Evolutionary conservation across 2,329 filamentous ascomycete species (phyloP), one percentile per base, ranked within the genome.

Genomic region (Ascochyta clinopodiicola): DNA sequence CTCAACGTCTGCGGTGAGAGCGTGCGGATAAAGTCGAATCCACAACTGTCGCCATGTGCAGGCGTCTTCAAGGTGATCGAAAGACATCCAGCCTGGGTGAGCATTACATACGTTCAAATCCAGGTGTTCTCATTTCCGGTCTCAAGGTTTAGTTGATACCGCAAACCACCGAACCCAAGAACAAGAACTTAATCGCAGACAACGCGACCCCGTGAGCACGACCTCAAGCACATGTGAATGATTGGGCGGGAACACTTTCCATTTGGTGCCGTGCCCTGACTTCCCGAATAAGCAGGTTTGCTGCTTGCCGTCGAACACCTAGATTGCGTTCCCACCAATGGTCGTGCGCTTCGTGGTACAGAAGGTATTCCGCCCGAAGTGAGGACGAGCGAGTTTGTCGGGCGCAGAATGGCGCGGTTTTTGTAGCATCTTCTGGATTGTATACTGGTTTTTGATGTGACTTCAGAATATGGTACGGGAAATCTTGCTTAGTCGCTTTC

Each of bases 261-360:
- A 51, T 34, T 24, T 51, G 29, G 19, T 35, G 46, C 42, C 46
- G 46, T 43, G 40, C 42, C 36, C 19, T n/a, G 36, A 37, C 27
- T 56, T 42, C 52, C 52, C 47, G 29, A 51, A 43, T 6, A 50
- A 56, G 52, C 37, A 56, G 37, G 46, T 56, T 51, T 56, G 52
- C 52, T 56, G 52, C 37, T 46, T 42, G 43, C 52, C 44, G 32
- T 56, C 43, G 52, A 56, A 51, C 31, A 34, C 43, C 42, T 24
- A 42, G 37, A n/a, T 35, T 32, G 32, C 42, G 46, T 46, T 56
- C 52, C 52, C 52, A 56, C 52, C 52, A 56, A 56, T 56, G 49
- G 36, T 34, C 36, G 21, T 35, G 39, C 38, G 15, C 6, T 15
- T 27, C 3, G n/a, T 15, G 12, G 31, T 15, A 34, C 12, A 34